Percentiles rank a stretch among this genome's conserved stretches.
phyloP scores from a whole-genome alignment of 768 basidiomycete genomes.

The Gloeopeniophorella convolvens region DNA sequence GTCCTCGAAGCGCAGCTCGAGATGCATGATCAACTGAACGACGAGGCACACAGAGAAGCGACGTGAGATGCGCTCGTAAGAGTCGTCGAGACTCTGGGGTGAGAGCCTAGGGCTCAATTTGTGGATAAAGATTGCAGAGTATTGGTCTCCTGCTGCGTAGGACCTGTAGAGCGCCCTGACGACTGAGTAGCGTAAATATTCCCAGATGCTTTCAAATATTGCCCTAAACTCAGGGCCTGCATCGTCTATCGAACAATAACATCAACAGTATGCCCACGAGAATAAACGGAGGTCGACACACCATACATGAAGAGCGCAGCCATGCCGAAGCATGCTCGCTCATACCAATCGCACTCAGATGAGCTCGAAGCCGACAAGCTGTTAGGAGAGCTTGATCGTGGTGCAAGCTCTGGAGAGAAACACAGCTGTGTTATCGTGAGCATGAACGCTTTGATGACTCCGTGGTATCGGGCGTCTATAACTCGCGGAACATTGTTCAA shows the following conservation, averaged over 20 bases:
- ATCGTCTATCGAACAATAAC: neutral
- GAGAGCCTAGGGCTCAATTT: too few relatives aligned
- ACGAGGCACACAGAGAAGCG: constrained; percentile 2
- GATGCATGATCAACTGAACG: neutral
- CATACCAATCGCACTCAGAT: neutral
- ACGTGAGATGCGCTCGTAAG: neutral
- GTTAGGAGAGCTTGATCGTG: neutral
- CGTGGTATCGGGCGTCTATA: neutral
- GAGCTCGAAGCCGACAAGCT: neutral
- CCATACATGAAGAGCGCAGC: constrained; percentile 7
- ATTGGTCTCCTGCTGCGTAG: too few relatives aligned
- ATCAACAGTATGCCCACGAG: neutral
- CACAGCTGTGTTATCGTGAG: neutral
- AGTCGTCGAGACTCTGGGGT: neutral
- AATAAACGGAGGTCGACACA: neutral
- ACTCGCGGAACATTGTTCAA: neutral
- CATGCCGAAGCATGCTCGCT: constrained; percentile 6
- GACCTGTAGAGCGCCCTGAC: neutral
- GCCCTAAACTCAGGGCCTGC: neutral
- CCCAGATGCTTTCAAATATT: constrained; percentile 1
- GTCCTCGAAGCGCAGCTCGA: neutral
- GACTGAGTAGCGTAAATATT: too few relatives aligned
- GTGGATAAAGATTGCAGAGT: too few relatives aligned
- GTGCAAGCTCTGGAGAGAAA: neutral
- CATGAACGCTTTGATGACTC: neutral